A percentile compares a stretch with the other conserved stretches of the same genome.
Conservation (phyloP, 2,329 filamentous ascomycete genomes). For the Trichoderma endophyticum region DNA sequence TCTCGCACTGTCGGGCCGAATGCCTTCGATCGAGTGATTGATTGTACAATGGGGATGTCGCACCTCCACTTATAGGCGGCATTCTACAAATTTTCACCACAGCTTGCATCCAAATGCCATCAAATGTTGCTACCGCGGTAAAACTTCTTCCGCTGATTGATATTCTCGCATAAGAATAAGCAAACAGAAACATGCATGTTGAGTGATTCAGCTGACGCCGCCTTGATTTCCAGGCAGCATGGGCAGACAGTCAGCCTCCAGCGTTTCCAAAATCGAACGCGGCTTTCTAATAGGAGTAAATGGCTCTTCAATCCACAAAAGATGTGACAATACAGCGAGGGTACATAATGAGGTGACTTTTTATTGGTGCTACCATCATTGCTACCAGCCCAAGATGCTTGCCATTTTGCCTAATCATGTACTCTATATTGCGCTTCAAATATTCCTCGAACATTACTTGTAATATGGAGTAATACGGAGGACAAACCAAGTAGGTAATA, state of each 20-base stretch:
- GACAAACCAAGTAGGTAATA: neutral
- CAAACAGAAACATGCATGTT: neutral
- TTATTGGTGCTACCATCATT: neutral
- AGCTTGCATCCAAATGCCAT: neutral
- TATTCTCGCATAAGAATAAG: neutral
- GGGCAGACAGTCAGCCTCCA: neutral
- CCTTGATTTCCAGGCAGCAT: neutral
- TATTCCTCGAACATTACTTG: neutral
- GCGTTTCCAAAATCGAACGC: neutral
- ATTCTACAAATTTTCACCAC: neutral
- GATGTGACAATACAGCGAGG: neutral
- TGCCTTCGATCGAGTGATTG: neutral
- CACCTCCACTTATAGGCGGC: neutral
- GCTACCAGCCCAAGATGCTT: neutral
- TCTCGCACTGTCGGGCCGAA: slow-evolving; percentile 10
- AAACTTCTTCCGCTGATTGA: neutral
- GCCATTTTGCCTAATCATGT: neutral
- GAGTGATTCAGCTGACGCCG: neutral
- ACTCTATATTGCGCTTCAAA: neutral
- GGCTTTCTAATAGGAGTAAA: neutral
- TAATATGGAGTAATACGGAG: neutral
- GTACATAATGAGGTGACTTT: neutral
- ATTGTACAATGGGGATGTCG: neutral
- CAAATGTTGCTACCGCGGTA: neutral
- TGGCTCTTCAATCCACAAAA: neutral